phyloP scores from a whole-genome alignment of 106 monocot species.

The Xerophyta viscosa region DNA sequence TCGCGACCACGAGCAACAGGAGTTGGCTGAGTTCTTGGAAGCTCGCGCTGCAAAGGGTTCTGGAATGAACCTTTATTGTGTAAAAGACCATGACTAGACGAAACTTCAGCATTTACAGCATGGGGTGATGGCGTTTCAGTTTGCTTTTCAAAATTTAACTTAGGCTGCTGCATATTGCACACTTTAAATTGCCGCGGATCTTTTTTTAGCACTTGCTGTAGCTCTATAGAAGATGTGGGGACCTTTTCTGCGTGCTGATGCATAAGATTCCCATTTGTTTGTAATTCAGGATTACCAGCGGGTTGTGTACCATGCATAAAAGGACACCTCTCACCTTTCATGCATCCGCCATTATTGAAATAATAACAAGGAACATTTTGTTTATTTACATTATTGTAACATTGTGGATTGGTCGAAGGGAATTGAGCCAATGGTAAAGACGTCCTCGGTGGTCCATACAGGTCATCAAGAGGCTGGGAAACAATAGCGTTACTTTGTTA shows the following conservation, averaged over 20 bases:
- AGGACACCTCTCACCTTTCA: constrained; percentile 53
- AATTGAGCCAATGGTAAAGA: constrained; percentile 5
- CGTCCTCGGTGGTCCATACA: constrained; percentile 17
- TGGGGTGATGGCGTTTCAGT: neutral
- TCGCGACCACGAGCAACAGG: constrained; percentile 10
- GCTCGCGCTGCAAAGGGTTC: constrained; percentile 16
- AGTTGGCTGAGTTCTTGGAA: constrained; percentile 12
- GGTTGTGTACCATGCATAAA: constrained; percentile 35
- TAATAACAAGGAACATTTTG: constrained; percentile 52
- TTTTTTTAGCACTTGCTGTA: constrained; percentile 14
- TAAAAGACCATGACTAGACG: constrained; percentile 6
- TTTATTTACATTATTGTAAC: constrained; percentile 21
- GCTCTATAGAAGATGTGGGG: constrained; percentile 12
- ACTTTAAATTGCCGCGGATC: constrained; percentile 19
- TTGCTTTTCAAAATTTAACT: constrained; percentile 4
- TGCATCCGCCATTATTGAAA: constrained; percentile 53
- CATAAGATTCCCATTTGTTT: constrained; percentile 11
- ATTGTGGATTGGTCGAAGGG: constrained; percentile 12
- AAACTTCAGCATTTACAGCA: constrained; percentile 1
- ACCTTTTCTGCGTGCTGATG: constrained; percentile 20
- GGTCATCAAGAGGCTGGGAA: constrained; percentile 68
- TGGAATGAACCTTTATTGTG: constrained; percentile 9
- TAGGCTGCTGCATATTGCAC: constrained; percentile 15
- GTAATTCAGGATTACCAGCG: constrained; percentile 13
- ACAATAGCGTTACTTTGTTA: neutral